A percentile compares a stretch with the other conserved stretches of the same genome.
Conservation (phyloP, 2,329 filamentous ascomycete species). For the Neodidymelliopsis sp. region DNA sequence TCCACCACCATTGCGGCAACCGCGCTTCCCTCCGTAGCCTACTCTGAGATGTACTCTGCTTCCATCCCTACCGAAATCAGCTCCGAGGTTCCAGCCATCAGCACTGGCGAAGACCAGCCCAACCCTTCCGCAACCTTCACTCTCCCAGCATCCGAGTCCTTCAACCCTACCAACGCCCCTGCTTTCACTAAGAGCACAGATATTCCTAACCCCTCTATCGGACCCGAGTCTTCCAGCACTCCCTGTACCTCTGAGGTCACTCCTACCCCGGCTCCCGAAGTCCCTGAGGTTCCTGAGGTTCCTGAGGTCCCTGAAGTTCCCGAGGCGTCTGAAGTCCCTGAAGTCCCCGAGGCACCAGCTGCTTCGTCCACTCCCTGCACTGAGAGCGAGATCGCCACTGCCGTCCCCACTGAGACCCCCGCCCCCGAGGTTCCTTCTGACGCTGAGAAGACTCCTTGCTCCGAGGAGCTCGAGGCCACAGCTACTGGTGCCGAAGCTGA, state of each 20-base stretch:
- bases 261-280: conserved; percentile 12
- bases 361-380: conserved; percentile 5
- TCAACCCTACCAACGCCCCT: conserved; percentile 25
- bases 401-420: background rate
- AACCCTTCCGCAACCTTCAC: conserved; percentile 23
- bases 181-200: conserved; percentile 26
- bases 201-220: conserved; percentile 17
- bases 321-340: conserved; percentile 3
- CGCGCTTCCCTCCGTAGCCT: background rate
- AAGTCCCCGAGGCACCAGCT: conserved; percentile 6
- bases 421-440: conserved; percentile 7
- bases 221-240: conserved; percentile 24
- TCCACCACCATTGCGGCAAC: conserved; percentile 15
- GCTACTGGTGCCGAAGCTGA: conserved; percentile 3
- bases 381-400: background rate
- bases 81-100: conserved; percentile 9
- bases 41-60: background rate
- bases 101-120: conserved; percentile 20
- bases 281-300: too few species aligned
- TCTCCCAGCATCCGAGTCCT: conserved; percentile 24
- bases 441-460: conserved; percentile 15
- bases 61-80: conserved; percentile 11
- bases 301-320: conserved; percentile 1
- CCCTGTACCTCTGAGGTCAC: conserved; percentile 16
- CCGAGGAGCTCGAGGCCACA: conserved; percentile 4